These are phyloP conservation scores for Casuarina equisetifolia DNA, from an alignment of 306 rosid genomes.

Conservation along the genomic window DNA sequence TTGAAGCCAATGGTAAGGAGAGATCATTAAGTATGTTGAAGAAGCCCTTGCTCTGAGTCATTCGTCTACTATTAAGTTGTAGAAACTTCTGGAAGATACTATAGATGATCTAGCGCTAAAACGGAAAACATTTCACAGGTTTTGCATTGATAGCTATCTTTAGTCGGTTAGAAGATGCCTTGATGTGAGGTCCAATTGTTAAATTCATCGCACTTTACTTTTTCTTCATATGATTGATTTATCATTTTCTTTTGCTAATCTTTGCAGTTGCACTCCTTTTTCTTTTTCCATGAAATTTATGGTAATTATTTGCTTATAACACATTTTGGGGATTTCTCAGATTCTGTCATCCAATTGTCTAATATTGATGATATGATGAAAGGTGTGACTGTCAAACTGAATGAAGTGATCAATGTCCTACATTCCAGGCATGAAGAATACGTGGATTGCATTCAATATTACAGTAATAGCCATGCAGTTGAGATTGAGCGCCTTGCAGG, in stretches of 20 bases:
- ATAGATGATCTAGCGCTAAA: slow-evolving; percentile 48
- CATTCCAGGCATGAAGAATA: slow-evolving; percentile 67
- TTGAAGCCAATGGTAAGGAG: slow-evolving; percentile 49
- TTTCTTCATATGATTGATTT: background rate
- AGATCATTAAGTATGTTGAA: slow-evolving; percentile 49
- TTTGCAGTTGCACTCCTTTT: slow-evolving; percentile 10
- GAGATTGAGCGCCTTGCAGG: slow-evolving; percentile 56
- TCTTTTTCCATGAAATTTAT: slow-evolving; percentile 25
- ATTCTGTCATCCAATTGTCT: slow-evolving; percentile 57
- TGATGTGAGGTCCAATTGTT: slow-evolving; percentile 28
- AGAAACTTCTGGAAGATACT: slow-evolving; percentile 55
- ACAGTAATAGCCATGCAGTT: slow-evolving; percentile 36
- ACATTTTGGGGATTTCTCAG: slow-evolving; percentile 51
- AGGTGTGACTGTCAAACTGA: slow-evolving; percentile 63
- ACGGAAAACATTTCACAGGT: slow-evolving; percentile 41
- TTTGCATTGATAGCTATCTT: slow-evolving; percentile 48
- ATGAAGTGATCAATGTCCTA: slow-evolving; percentile 57
- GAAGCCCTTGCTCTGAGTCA: slow-evolving; percentile 69
- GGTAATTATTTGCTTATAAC: slow-evolving; percentile 23
- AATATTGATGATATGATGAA: slow-evolving; percentile 79
- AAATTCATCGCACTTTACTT: slow-evolving; percentile 10
- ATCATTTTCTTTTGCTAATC: background rate
- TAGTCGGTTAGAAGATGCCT: slow-evolving; percentile 63
- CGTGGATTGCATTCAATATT: slow-evolving; percentile 48
- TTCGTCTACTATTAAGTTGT: slow-evolving; percentile 53